Evolutionary conservation across 1,284 basidiomycete species (phyloP).

Genomic region (Microbotryomycetes sp.): DNA sequence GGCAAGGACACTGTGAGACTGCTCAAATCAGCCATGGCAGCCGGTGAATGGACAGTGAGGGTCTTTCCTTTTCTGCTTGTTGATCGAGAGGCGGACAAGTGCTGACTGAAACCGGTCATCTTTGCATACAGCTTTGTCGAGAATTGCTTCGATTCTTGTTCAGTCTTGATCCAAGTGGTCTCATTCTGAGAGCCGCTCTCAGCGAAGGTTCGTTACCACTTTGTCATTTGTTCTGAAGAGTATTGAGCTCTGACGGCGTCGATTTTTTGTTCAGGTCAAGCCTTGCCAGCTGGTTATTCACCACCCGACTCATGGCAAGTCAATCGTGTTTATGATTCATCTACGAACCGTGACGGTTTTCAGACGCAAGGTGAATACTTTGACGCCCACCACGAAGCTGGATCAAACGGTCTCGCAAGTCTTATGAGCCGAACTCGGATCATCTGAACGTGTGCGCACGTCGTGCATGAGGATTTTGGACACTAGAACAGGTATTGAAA

Average conservation of each 20-base stretch:
- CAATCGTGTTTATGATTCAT: too few species aligned
- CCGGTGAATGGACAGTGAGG: conserved; percentile 48
- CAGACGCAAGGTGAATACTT: too few species aligned
- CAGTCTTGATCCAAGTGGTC: conserved; percentile 71
- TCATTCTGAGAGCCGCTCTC: conserved; percentile 51
- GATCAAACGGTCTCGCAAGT: too few species aligned
- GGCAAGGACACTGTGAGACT: conserved; percentile 68
- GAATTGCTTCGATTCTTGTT: conserved; percentile 86
- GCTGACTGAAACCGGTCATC: too few species aligned
- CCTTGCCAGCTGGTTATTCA: conserved; percentile 4
- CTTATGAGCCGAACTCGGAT: neutral
- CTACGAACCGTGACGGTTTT: too few species aligned
- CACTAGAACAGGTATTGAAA: too few species aligned
- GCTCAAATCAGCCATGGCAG: conserved; percentile 63
- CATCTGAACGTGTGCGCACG: too few species aligned
- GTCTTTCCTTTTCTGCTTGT: neutral
- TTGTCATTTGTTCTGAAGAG: neutral
- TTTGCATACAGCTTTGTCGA: conserved; percentile 65
- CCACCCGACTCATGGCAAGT: neutral
- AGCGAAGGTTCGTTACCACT: conserved; percentile 9
- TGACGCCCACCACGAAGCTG: too few species aligned
- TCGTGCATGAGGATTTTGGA: too few species aligned
- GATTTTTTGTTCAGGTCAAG: neutral
- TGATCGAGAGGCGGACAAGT: neutral
- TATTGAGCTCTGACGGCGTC: neutral